These are phyloP conservation scores for Erythrophleum fordii DNA, from an alignment of 306 rosid genomes.

Conservation along the genomic window DNA sequence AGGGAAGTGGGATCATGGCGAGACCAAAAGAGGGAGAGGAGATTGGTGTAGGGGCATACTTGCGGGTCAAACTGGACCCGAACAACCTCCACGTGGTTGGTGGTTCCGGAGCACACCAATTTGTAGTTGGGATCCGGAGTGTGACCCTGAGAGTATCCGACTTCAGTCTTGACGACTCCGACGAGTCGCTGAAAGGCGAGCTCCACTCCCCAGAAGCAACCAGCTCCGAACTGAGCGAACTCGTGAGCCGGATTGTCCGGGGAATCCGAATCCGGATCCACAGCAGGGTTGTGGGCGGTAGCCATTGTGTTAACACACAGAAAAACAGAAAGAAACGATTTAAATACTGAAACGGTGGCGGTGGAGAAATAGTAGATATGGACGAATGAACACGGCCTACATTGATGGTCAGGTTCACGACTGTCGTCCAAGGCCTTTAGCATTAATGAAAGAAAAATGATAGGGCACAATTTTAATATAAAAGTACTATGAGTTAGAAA, in stretches of 20 bases:
- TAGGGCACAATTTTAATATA: too few species aligned
- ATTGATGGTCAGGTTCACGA: neutral
- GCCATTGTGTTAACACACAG: slow-evolving; percentile 22
- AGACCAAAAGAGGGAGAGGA: slow-evolving; percentile 74
- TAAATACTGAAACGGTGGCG: neutral
- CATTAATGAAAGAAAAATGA: too few species aligned
- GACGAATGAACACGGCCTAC: neutral
- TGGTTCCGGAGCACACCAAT: slow-evolving; percentile 64
- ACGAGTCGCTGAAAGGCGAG: slow-evolving; percentile 68
- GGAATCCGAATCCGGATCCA: slow-evolving; percentile 59
- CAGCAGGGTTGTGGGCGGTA: slow-evolving; percentile 51
- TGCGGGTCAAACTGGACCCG: slow-evolving; percentile 82
- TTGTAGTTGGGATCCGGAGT: slow-evolving; percentile 63
- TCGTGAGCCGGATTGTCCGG: slow-evolving; percentile 61
- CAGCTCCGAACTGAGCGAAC: slow-evolving; percentile 83
- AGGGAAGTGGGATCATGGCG: slow-evolving; percentile 75
- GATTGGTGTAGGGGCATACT: slow-evolving; percentile 54
- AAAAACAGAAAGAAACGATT: neutral
- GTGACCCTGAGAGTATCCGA: slow-evolving; percentile 87
- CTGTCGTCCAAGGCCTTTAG: too few species aligned
- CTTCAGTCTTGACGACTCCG: slow-evolving; percentile 83
- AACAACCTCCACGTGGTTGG: slow-evolving; percentile 81
- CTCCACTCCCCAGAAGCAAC: slow-evolving; percentile 94
- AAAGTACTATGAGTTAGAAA: too few species aligned
- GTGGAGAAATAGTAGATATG: neutral